Evolutionary conservation across 1,139 yeast species (phyloP), one percentile per base, ranked within the genome.

Genomic region (Hyphopichia pseudoburtonii): DNA sequence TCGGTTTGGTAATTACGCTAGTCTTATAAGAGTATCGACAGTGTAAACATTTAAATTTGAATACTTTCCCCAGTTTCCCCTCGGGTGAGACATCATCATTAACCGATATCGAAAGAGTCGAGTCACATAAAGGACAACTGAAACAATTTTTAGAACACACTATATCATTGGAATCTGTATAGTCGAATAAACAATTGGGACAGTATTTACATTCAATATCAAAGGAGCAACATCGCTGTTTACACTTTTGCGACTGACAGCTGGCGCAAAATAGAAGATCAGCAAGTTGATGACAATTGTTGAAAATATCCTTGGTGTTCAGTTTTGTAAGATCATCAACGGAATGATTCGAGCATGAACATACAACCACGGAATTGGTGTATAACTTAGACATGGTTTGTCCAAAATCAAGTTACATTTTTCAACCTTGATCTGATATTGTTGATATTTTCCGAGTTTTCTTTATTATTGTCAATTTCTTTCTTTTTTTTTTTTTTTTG

Each of bases 141-240:
- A 69, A 69, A 45, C 76, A 70, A 44, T 65, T 70, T 38, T 59
- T 62, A 9, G 55, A 41, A 44, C 75, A 70, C 37, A 54, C 46
- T 1, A 51, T 38, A 4, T 52, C 57, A 12, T 44, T 44, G 11
- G 59, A 38, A 5, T 45, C 49, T 8, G 67, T 45, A 45, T 61
- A 66, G 43, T 66, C 69, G 9, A 58, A 47, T 51, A 66, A 53
- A 46, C 76, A 70, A 40, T 58, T 61, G 37, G 64, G 48, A 44
- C 76, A 70, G 50, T 54, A 68, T 42, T 64, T 65, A 41, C 50
- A 44, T 16, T 51, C 58, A 8, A 61, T 45, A 15, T 48, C 51
- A 34, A 46, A 51, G 23, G 42, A 50, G 26, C 60, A 56, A 43
- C 71, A 65, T 14, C 16, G 15, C 33, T 44, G 43, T 8, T 39